Conservation (phyloP, 345 rosid species). For the Pistacia integerrima region DNA sequence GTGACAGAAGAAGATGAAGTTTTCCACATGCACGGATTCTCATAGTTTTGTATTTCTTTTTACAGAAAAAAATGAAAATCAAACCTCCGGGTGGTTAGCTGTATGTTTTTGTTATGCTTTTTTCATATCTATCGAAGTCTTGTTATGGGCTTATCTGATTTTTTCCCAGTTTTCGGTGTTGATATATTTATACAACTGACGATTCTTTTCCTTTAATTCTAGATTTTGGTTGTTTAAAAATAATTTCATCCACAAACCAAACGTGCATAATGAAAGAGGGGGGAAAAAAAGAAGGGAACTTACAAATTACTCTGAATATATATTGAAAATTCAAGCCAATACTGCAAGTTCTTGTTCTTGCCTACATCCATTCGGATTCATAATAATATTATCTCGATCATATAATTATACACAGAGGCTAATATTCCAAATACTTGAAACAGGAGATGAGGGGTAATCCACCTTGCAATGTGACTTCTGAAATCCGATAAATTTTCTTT, state of each 20-base stretch:
- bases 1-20: constrained; percentile 27
- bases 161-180: too few relatives aligned
- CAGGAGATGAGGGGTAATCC: not conserved
- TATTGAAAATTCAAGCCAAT: not conserved
- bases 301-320: not conserved
- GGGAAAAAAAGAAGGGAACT: not conserved
- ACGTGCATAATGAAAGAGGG: not conserved
- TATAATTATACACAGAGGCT: not conserved
- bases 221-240: not conserved
- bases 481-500: not conserved
- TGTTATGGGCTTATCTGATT: too few relatives aligned
- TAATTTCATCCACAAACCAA: not conserved
- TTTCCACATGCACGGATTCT: too few relatives aligned
- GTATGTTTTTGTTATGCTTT: too few relatives aligned
- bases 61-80: too few relatives aligned
- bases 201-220: not conserved
- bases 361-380: not conserved
- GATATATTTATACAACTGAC: too few relatives aligned
- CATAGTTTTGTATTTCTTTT: too few relatives aligned
- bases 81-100: too few relatives aligned
- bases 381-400: not conserved
- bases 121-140: too few relatives aligned
- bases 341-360: not conserved
- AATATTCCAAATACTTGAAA: not conserved
- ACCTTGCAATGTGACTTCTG: not conserved